phyloP scores from a whole-genome alignment of 164 flowering plant species.

The Chloranthus sessilifolius region DNA sequence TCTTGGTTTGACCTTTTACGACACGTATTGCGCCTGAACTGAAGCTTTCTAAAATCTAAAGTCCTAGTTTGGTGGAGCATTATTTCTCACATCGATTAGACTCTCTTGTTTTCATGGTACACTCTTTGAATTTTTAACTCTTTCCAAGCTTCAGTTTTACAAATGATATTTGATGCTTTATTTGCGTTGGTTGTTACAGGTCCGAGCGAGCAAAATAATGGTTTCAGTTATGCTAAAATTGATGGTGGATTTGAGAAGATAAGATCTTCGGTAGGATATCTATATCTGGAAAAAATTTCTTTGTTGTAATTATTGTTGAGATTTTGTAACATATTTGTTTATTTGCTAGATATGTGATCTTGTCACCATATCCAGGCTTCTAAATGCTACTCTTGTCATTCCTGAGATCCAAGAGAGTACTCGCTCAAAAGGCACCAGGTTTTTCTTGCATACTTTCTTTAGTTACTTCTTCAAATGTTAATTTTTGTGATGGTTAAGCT shows the following conservation, averaged over 20 bases:
- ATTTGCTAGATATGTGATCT: conserved; percentile 90
- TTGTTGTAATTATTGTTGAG: conserved; percentile 11
- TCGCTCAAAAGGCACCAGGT: conserved; percentile 93
- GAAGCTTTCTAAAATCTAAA: too few relatives aligned
- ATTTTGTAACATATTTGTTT: conserved; percentile 37
- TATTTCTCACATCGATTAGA: too few relatives aligned
- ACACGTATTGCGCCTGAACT: too few relatives aligned
- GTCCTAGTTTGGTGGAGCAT: too few relatives aligned
- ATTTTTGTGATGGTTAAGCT: too few relatives aligned
- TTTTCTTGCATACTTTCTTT: conserved; percentile 5
- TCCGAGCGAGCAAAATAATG: conserved; percentile 57
- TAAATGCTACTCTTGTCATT: conserved; percentile 94
- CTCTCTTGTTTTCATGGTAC: too few relatives aligned
- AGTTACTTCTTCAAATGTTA: not conserved
- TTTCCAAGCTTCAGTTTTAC: conserved; percentile 1
- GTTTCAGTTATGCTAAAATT: conserved; percentile 91
- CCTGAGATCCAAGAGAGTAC: conserved; percentile 90
- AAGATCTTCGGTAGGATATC: conserved; percentile 63
- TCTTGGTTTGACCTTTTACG: too few relatives aligned
- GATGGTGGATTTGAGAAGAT: conserved; percentile 91
- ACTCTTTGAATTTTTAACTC: too few relatives aligned
- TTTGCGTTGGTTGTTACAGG: conserved; percentile 35
- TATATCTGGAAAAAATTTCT: conserved; percentile 6
- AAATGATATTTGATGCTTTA: not conserved
- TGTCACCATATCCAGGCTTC: conserved; percentile 87